phyloP scores from a whole-genome alignment of 2,329 filamentous ascomycete species.

The Xylaria sp. region DNA sequence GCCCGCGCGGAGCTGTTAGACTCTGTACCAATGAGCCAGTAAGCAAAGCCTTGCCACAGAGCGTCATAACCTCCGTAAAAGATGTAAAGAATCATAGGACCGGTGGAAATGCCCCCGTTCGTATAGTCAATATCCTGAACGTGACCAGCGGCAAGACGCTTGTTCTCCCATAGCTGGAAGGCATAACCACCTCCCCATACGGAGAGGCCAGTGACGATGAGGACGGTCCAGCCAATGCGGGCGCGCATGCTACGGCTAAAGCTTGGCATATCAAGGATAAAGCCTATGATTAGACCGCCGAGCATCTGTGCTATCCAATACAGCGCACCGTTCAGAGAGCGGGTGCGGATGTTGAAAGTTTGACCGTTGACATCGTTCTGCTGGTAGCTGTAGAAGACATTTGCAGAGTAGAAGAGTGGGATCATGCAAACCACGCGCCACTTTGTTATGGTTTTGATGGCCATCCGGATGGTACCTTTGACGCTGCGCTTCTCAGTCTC shows the following conservation, averaged over 20 bases:
- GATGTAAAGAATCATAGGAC: conserved; percentile 34
- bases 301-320: conserved; percentile 39
- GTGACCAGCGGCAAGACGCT: conserved; percentile 29
- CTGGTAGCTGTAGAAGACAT: conserved; percentile 38
- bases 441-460: conserved; percentile 28
- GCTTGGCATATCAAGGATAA: conserved; percentile 34
- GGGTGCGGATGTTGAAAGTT: conserved; percentile 37
- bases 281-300: conserved; percentile 32
- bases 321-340: conserved; percentile 33
- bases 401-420: conserved; percentile 35
- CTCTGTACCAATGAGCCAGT: conserved; percentile 38
- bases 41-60: conserved; percentile 35
- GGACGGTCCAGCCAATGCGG: conserved; percentile 34
- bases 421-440: conserved; percentile 36
- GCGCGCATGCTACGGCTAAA: conserved; percentile 30
- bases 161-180: conserved; percentile 36
- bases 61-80: conserved; percentile 35
- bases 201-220: conserved; percentile 22
- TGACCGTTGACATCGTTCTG: conserved; percentile 36
- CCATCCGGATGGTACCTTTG: conserved; percentile 29
- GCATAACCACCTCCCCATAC: conserved; percentile 37
- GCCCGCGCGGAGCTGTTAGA: conserved; percentile 31
- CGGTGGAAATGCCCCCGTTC: conserved; percentile 21
- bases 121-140: conserved; percentile 34
- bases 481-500: conserved; percentile 32